A percentile compares a stretch with the other conserved stretches of the same genome.
phyloP scores from a whole-genome alignment of 306 rosid species.

The Pueraria montana region DNA sequence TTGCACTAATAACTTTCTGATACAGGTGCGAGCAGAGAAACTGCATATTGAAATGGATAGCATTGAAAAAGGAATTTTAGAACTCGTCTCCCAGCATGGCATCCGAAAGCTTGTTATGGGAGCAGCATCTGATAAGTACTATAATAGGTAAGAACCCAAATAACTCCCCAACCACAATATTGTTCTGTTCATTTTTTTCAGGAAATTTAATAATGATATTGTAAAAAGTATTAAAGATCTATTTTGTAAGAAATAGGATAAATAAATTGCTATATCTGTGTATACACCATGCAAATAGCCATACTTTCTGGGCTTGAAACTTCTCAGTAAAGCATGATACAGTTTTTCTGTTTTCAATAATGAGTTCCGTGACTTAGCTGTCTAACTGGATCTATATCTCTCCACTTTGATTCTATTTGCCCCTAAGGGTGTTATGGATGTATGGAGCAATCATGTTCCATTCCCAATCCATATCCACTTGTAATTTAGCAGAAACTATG shows the following conservation, averaged over 20 bases:
- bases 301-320: conserved; percentile 21
- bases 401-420: neutral
- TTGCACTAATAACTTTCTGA: conserved; percentile 48
- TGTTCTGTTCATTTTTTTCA: conserved; percentile 18
- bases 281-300: neutral
- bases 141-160: conserved; percentile 68
- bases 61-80: conserved; percentile 82
- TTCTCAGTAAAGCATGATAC: conserved; percentile 23
- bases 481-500: conserved; percentile 19
- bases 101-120: conserved; percentile 89
- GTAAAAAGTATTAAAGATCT: neutral
- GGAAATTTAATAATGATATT: conserved; percentile 2
- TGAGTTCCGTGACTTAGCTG: conserved; percentile 18
- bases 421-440: conserved; percentile 42
- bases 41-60: conserved; percentile 62
- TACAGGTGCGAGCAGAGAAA: conserved; percentile 74
- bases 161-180: conserved; percentile 8
- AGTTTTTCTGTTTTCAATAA: neutral
- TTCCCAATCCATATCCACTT: conserved; percentile 23
- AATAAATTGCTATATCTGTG: neutral
- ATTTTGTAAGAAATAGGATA: conserved; percentile 38
- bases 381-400: conserved; percentile 8
- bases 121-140: conserved; percentile 77
- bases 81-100: conserved; percentile 63
- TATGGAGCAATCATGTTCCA: conserved; percentile 20